Evolutionary conservation across 805 yeast species (phyloP).

Genomic region (Blastobotrys terrestris): DNA sequence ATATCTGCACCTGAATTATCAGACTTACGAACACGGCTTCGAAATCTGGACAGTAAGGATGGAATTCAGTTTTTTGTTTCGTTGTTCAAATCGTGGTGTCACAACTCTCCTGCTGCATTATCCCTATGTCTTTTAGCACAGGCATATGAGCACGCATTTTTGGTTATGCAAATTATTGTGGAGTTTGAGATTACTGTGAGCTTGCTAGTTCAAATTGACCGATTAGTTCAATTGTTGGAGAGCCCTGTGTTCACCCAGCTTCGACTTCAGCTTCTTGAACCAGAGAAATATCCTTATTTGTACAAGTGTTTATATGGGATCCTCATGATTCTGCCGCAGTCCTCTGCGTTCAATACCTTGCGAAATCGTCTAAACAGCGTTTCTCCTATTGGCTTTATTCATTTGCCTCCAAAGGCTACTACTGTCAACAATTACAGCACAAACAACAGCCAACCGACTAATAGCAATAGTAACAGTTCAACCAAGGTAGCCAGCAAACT

Average conservation of each 20-base stretch:
- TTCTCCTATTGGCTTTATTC: constrained; percentile 32
- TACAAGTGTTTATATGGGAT: constrained; percentile 88
- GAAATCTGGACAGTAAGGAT: constrained; percentile 51
- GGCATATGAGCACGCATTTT: constrained; percentile 79
- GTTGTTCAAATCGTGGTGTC: constrained; percentile 86
- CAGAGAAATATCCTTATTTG: constrained; percentile 70
- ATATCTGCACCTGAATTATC: constrained; percentile 80
- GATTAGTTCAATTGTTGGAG: constrained; percentile 82
- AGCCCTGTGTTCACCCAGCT: constrained; percentile 86
- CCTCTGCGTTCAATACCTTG: constrained; percentile 78
- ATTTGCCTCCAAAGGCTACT: constrained; percentile 15
- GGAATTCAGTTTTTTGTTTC: constrained; percentile 68
- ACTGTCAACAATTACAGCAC: constrained; percentile 9
- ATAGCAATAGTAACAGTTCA: background rate
- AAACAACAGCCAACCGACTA: constrained; percentile 9
- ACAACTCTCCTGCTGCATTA: constrained; percentile 81
- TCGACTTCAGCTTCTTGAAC: constrained; percentile 83
- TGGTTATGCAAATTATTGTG: constrained; percentile 73
- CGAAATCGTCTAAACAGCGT: constrained; percentile 68
- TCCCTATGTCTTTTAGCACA: constrained; percentile 81
- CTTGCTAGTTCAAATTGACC: constrained; percentile 78
- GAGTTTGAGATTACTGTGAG: constrained; percentile 76
- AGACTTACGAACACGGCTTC: constrained; percentile 60
- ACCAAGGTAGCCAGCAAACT: background rate
- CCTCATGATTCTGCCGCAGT: constrained; percentile 90